Evolutionary conservation across 2,329 filamentous ascomycete genomes (phyloP).

Genomic region (Pestalotiopsis fici): DNA sequence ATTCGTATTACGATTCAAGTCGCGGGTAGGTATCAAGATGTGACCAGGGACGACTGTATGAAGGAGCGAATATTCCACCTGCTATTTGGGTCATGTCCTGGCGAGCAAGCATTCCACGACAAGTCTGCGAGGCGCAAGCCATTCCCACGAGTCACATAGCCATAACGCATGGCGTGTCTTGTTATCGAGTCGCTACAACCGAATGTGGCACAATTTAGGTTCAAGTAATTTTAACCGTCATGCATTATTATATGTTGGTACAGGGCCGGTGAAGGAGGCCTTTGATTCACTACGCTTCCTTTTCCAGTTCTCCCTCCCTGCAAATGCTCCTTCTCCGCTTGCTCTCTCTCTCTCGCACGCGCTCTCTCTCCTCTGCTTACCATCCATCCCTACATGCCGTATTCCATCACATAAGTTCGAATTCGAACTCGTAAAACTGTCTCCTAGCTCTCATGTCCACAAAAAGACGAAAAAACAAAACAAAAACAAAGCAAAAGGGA

Average conservation of each 20-base stretch:
- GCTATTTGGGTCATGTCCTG: no score
- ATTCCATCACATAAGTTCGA: neutral
- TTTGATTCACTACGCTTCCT: constrained; percentile 1
- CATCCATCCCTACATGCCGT: constrained; percentile 3
- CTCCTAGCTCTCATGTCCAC: constrained; percentile 4
- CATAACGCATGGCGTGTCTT: no score
- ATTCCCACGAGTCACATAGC: no score
- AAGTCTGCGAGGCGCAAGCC: no score
- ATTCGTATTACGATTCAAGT: no score
- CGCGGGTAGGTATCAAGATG: no score
- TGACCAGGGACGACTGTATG: no score
- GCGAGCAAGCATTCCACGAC: no score
- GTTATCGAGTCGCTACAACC: no score
- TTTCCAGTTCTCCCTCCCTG: neutral
- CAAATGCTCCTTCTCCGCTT: neutral
- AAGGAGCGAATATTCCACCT: no score
- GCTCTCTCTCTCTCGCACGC: neutral
- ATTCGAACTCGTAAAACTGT: neutral
- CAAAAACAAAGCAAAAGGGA: constrained; percentile 5
- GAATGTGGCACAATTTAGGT: neutral
- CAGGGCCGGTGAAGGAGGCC: constrained; percentile 5
- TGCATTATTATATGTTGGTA: constrained; percentile 4
- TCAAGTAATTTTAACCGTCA: neutral
- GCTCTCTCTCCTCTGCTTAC: constrained; percentile 7
- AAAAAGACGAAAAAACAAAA: neutral